phyloP scores from a whole-genome alignment of 2,329 filamentous ascomycete species.

The Clathrospora elynae region DNA sequence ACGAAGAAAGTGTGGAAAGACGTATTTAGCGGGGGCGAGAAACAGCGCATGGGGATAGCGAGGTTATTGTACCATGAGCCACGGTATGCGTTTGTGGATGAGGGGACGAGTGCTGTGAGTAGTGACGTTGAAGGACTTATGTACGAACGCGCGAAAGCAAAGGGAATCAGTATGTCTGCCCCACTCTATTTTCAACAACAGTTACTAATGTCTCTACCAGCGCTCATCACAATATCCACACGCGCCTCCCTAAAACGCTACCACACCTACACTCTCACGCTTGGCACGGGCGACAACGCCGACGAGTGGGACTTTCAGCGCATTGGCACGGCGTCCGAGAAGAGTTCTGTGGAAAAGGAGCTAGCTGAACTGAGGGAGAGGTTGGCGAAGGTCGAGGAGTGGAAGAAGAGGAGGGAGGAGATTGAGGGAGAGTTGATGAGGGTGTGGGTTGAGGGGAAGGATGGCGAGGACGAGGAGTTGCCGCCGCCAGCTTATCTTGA shows the following conservation, averaged over 20 bases:
- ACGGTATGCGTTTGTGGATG: constrained; percentile 90
- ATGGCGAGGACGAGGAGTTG: constrained; percentile 36
- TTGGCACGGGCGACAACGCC: constrained; percentile 80
- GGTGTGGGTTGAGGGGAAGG: constrained; percentile 59
- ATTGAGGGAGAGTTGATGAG: constrained; percentile 80
- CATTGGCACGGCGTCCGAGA: constrained; percentile 92
- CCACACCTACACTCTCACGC: constrained; percentile 85
- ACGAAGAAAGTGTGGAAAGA: constrained; percentile 98
- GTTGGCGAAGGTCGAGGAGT: constrained; percentile 79
- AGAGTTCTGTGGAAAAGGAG: constrained; percentile 90
- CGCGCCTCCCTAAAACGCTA: constrained; percentile 94
- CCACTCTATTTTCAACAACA: background rate
- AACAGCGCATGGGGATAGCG: constrained; percentile 92
- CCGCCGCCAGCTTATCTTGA: constrained; percentile 44
- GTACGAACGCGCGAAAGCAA: constrained; percentile 91
- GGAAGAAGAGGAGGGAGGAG: constrained; percentile 76
- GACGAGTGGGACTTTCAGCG: constrained; percentile 90
- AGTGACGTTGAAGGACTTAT: constrained; percentile 92
- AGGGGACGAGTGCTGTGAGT: constrained; percentile 92
- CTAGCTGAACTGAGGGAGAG: constrained; percentile 81
- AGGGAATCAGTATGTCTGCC: constrained; percentile 78
- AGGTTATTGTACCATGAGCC: constrained; percentile 93
- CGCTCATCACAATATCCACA: constrained; percentile 93
- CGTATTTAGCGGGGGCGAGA: constrained; percentile 94
- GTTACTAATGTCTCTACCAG: constrained; percentile 48